Conservation (phyloP, 1,284 basidiomycete species). For the Trametes versicolor region DNA sequence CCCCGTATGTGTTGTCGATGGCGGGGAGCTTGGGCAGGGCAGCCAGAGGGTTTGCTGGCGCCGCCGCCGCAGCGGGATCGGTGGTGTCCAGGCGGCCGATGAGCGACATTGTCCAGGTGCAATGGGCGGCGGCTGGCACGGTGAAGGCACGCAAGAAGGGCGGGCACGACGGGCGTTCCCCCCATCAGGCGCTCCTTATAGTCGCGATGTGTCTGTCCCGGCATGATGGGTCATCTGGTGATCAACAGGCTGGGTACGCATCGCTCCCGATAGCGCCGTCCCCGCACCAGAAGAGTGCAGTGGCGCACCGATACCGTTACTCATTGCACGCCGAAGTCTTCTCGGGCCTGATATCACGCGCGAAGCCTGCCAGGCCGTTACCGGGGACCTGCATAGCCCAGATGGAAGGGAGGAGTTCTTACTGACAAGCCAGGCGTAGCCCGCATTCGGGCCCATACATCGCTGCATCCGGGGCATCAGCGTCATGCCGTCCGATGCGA, state of each 20-base stretch:
- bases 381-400: slow-evolving; percentile 4
- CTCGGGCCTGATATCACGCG: not conserved
- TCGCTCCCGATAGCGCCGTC: not conserved
- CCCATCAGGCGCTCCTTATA: not conserved
- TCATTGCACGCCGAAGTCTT: not conserved
- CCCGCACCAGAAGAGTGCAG: not conserved
- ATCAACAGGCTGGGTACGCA: not conserved
- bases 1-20: slow-evolving; percentile 19
- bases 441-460: not conserved
- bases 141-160: slow-evolving; percentile 5
- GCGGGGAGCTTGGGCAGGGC: slow-evolving; percentile 7
- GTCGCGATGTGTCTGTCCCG: not conserved
- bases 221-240: not conserved
- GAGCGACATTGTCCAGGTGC: slow-evolving; percentile 8
- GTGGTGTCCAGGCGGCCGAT: slow-evolving; percentile 3
- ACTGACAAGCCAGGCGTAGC: not conserved
- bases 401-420: not conserved
- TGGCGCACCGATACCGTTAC: slow-evolving; percentile 1
- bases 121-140: slow-evolving; percentile 1
- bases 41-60: not conserved
- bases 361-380: not conserved
- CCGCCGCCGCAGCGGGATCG: not conserved
- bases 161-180: slow-evolving; percentile 1
- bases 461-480: not conserved
- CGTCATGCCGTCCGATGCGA: not conserved